A percentile compares a stretch with the other conserved stretches of the same genome.
Evolutionary conservation across 192 early-diverging fungal genomes (phyloP).

Genomic region (Gryganskiella cystojenkinii): DNA sequence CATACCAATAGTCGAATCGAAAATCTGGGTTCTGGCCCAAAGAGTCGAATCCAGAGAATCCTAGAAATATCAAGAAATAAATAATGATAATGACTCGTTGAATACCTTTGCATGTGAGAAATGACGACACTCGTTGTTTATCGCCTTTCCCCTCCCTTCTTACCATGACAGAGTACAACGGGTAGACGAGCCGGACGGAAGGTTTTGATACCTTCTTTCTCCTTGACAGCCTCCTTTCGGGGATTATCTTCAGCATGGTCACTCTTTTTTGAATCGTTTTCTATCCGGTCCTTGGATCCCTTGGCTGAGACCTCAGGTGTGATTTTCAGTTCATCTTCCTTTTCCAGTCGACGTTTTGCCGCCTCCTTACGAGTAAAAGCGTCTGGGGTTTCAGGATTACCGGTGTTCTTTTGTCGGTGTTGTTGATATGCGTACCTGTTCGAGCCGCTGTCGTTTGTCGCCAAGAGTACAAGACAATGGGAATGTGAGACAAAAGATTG

Average conservation of each 20-base stretch:
- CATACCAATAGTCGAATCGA: constrained; percentile 87
- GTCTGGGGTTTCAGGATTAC: neutral
- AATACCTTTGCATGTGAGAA: constrained; percentile 3
- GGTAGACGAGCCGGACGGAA: constrained; percentile 82
- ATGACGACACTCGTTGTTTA: neutral
- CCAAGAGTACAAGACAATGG: no score
- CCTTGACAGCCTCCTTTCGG: constrained; percentile 24
- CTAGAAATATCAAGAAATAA: constrained; percentile 48
- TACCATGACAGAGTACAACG: constrained; percentile 89
- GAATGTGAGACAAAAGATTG: no score
- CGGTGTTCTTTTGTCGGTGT: no score
- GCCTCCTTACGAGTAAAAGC: constrained; percentile 10
- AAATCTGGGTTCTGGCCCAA: constrained; percentile 62
- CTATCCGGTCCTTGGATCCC: neutral
- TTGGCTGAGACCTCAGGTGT: neutral
- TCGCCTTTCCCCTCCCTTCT: no score
- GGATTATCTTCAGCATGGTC: constrained; percentile 7
- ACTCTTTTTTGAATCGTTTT: neutral
- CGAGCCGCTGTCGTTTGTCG: no score
- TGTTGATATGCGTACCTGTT: no score
- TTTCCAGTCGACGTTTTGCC: constrained; percentile 4
- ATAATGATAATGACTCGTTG: neutral
- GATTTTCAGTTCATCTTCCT: neutral
- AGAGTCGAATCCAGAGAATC: constrained; percentile 67
- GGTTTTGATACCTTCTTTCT: constrained; percentile 12